A percentile compares a stretch with the other conserved stretches of the same genome.
phyloP scores from a whole-genome alignment of 2,329 filamentous ascomycete genomes.

The Harringtonia lauricola region DNA sequence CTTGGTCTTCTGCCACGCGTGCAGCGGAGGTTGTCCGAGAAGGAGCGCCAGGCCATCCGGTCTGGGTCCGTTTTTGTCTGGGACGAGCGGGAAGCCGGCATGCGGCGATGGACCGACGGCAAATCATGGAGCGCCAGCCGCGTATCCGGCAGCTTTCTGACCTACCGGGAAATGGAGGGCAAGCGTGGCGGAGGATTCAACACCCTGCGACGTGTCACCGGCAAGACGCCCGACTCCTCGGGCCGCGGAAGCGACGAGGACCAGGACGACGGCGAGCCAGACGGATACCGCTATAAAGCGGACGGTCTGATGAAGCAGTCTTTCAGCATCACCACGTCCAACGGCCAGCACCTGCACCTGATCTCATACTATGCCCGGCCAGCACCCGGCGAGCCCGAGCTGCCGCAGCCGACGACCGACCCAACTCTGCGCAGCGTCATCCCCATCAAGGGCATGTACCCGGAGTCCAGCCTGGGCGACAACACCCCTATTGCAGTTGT shows the following conservation, averaged over 20 bases:
- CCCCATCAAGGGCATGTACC: constrained; percentile 91
- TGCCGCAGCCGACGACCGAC: constrained; percentile 75
- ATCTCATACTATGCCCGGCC: constrained; percentile 94
- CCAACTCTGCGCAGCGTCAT: constrained; percentile 69
- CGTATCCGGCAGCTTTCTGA: constrained; percentile 93
- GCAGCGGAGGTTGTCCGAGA: constrained; percentile 86
- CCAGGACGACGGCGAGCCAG: constrained; percentile 72
- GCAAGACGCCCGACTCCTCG: constrained; percentile 70
- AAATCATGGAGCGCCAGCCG: constrained; percentile 98
- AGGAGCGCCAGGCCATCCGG: constrained; percentile 90
- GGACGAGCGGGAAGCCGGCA: constrained; percentile 96
- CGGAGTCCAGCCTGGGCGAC: constrained; percentile 76
- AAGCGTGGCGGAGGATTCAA: constrained; percentile 76
- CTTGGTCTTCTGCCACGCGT: constrained; percentile 83
- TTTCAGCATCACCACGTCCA: constrained; percentile 93
- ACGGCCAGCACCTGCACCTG: constrained; percentile 80
- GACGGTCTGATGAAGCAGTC: constrained; percentile 99
- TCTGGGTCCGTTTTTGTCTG: constrained; percentile 99
- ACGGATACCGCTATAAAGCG: constrained; percentile 89
- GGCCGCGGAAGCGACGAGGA: constrained; percentile 75
- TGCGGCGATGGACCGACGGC: constrained; percentile 96
- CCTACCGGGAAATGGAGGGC: constrained; percentile 97
- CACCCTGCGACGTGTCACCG: constrained; percentile 42
- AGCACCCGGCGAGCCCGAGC: constrained; percentile 57
- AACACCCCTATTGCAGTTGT: constrained; percentile 73